phyloP scores from a whole-genome alignment of 768 basidiomycete species.

The Amanita fuliginea region DNA sequence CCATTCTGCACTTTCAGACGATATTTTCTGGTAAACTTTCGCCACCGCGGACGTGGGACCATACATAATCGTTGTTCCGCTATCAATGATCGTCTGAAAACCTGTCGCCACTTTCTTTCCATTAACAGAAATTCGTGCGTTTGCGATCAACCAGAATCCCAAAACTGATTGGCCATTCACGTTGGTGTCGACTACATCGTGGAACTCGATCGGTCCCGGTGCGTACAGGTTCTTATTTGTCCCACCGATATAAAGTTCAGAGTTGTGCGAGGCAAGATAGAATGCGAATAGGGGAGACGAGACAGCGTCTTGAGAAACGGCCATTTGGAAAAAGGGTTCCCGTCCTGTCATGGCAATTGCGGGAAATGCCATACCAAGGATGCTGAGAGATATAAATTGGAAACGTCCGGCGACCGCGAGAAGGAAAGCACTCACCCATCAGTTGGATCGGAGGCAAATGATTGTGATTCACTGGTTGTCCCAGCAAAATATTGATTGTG shows the following conservation, averaged over 20 bases:
- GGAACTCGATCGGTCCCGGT: background rate
- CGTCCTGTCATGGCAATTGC: background rate
- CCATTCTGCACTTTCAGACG: background rate
- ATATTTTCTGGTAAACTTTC: background rate
- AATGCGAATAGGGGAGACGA: background rate
- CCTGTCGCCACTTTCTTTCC: background rate
- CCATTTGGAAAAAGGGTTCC: background rate
- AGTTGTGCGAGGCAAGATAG: background rate
- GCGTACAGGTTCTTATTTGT: background rate
- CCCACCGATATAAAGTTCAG: background rate
- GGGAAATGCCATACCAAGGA: background rate
- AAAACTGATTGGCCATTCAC: background rate
- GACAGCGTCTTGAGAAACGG: background rate
- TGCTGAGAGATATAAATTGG: background rate
- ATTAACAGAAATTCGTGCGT: background rate
- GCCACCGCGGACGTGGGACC: background rate
- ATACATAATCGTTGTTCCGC: background rate
- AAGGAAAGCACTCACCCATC: background rate
- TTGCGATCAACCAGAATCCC: background rate
- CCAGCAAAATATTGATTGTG: background rate
- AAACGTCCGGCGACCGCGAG: background rate
- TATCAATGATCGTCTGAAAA: slow-evolving; percentile 1
- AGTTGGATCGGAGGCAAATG: background rate
- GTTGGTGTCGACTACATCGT: background rate
- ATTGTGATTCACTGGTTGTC: background rate